phyloP scores from a whole-genome alignment of 371 early-diverging fungal species.

The Catenaria anguillulae region DNA sequence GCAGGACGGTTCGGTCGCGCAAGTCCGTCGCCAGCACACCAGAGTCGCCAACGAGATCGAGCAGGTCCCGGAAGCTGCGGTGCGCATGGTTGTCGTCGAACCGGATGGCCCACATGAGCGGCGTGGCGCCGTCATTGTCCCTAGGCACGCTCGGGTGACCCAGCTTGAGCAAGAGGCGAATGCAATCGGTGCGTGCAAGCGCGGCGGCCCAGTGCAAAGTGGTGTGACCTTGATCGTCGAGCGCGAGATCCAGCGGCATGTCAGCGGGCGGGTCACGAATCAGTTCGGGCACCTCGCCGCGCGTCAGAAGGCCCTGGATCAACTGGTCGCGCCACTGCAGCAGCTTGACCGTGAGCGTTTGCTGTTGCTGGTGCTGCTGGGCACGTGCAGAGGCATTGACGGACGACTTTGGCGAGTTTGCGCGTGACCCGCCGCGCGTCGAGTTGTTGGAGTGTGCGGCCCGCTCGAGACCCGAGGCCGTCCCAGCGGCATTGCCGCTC shows the following conservation, averaged over 20 bases:
- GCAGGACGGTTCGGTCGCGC: neutral
- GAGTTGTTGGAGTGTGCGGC: too few relatives aligned
- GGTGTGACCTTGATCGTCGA: conserved; percentile 89
- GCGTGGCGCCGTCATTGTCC: conserved; percentile 78
- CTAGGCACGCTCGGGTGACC: neutral
- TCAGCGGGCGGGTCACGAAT: conserved; percentile 33
- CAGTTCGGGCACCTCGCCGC: conserved; percentile 27
- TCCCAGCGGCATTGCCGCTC: too few relatives aligned
- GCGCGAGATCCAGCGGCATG: conserved; percentile 64
- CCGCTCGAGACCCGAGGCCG: too few relatives aligned
- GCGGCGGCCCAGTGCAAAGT: conserved; percentile 93
- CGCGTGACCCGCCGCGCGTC: too few relatives aligned
- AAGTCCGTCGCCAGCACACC: neutral
- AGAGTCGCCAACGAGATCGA: conserved; percentile 38
- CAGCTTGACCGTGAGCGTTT: too few relatives aligned
- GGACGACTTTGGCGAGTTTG: neutral
- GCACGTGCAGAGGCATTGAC: too few relatives aligned
- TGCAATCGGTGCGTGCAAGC: conserved; percentile 60
- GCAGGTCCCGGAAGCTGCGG: conserved; percentile 57
- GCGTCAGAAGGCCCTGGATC: neutral
- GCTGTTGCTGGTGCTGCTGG: neutral
- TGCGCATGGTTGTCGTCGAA: conserved; percentile 75
- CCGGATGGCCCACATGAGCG: conserved; percentile 77
- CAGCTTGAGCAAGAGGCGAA: conserved; percentile 13
- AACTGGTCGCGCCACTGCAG: conserved; percentile 1